Evolutionary conservation across 1,284 basidiomycete genomes (phyloP).

Genomic region (Phellopilus nigrolimitatus): DNA sequence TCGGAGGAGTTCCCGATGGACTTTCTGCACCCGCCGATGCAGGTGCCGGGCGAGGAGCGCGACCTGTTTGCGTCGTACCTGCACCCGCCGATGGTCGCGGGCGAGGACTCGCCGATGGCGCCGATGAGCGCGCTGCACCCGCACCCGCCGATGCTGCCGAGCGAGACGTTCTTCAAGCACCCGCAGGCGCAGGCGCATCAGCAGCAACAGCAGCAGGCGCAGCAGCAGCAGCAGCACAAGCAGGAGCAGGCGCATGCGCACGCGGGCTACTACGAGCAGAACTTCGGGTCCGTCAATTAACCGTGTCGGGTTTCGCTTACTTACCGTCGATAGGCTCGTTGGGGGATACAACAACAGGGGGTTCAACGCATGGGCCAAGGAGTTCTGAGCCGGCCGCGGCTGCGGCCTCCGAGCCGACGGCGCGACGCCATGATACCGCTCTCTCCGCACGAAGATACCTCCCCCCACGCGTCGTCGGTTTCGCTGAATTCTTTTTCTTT

Average conservation of each 20-base stretch:
- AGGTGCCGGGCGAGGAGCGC: constrained; percentile 41
- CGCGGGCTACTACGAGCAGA: constrained; percentile 17
- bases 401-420: not conserved
- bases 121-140: constrained; percentile 34
- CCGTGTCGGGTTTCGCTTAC: constrained; percentile 10
- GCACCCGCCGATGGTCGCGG: constrained; percentile 51
- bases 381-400: constrained; percentile 1
- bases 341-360: not conserved
- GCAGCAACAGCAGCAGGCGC: constrained; percentile 27
- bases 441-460: constrained; percentile 6
- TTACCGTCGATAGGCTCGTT: constrained; percentile 9
- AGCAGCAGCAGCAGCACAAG: constrained; percentile 14
- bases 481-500: not conserved
- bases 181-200: constrained; percentile 22
- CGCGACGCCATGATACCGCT: not conserved
- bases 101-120: constrained; percentile 29
- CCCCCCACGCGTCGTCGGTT: not conserved
- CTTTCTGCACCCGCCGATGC: constrained; percentile 45
- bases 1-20: constrained; percentile 42
- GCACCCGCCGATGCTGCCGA: constrained; percentile 36
- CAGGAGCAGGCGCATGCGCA: constrained; percentile 17
- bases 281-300: constrained; percentile 18
- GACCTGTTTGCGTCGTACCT: constrained; percentile 49
- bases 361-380: not conserved
- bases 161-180: constrained; percentile 26